A percentile compares a stretch with the other conserved stretches of the same genome.
Evolutionary conservation across 2,329 filamentous ascomycete species (phyloP).

Genomic region (Hypoxylon sp.): DNA sequence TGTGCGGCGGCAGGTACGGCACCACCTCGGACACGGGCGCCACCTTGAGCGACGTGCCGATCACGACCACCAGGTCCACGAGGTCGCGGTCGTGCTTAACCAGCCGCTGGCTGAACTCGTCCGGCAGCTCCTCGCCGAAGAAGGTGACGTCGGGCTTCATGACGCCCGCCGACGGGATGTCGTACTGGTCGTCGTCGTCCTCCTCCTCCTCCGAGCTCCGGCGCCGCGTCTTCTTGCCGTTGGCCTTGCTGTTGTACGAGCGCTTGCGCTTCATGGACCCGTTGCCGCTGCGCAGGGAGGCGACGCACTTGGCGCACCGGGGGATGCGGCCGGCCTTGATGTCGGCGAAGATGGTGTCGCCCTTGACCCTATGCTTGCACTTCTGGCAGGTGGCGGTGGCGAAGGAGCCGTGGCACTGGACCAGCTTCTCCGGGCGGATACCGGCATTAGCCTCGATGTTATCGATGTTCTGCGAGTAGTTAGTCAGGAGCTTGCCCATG

Average conservation of each 20-base stretch:
- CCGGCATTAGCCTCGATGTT: constrained; percentile 92
- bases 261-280: constrained; percentile 68
- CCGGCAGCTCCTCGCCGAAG: constrained; percentile 91
- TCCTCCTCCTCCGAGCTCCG: constrained; percentile 54
- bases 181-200: constrained; percentile 68
- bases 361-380: constrained; percentile 79
- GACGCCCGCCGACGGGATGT: constrained; percentile 77
- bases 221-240: constrained; percentile 53
- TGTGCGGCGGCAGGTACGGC: constrained; percentile 78
- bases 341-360: constrained; percentile 82
- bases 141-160: constrained; percentile 99
- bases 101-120: constrained; percentile 83
- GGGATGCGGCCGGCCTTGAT: constrained; percentile 83
- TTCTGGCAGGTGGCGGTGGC: constrained; percentile 90
- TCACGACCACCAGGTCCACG: constrained; percentile 92
- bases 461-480: constrained; percentile 99
- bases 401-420: constrained; percentile 97
- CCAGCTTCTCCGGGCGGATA: constrained; percentile 81
- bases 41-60: constrained; percentile 95
- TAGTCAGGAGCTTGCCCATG: constrained; percentile 89
- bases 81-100: constrained; percentile 82
- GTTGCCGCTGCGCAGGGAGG: constrained; percentile 61
- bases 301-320: constrained; percentile 78
- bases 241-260: constrained; percentile 62
- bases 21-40: constrained; percentile 94